A percentile compares a stretch with the other conserved stretches of the same genome.
Conservation (phyloP, 2,329 filamentous ascomycete genomes). For the Exophiala xenobiotica region DNA sequence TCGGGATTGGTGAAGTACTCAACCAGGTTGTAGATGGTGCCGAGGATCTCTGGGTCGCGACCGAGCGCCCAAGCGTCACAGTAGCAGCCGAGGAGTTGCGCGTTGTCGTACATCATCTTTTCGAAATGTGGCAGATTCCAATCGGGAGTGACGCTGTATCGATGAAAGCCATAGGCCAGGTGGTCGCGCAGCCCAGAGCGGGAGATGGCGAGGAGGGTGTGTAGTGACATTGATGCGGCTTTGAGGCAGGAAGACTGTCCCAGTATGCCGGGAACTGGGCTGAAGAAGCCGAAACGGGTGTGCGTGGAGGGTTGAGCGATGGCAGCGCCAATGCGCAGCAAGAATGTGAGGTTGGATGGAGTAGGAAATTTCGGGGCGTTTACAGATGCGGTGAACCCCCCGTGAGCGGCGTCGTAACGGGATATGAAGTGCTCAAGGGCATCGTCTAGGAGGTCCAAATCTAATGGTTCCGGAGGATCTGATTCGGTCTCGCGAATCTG, state of each 20-base stretch:
- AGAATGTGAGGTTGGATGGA: constrained; percentile 77
- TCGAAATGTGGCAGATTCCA: constrained; percentile 97
- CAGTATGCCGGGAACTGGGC: constrained; percentile 79
- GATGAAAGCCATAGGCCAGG: constrained; percentile 73
- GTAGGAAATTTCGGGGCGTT: constrained; percentile 83
- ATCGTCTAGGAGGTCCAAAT: constrained; percentile 88
- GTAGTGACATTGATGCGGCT: constrained; percentile 74
- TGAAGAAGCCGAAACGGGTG: constrained; percentile 54
- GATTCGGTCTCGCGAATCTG: constrained; percentile 33
- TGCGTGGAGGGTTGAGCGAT: constrained; percentile 26
- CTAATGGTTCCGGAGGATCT: constrained; percentile 66
- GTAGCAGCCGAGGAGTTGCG: constrained; percentile 78
- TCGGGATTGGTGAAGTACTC: constrained; percentile 73
- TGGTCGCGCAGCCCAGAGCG: constrained; percentile 71
- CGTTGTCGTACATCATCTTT: constrained; percentile 94
- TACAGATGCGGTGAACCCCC: constrained; percentile 65
- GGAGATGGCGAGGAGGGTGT: constrained; percentile 76
- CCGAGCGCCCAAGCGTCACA: constrained; percentile 78
- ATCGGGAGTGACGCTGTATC: constrained; percentile 86
- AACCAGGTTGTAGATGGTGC: constrained; percentile 76
- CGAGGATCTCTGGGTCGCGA: constrained; percentile 68
- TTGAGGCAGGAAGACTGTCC: constrained; percentile 72
- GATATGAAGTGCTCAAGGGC: constrained; percentile 76
- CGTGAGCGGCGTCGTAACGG: constrained; percentile 75
- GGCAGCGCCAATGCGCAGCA: constrained; percentile 67